Conservation (phyloP, 345 rosid species). For the Aquilaria yunnanensis region DNA sequence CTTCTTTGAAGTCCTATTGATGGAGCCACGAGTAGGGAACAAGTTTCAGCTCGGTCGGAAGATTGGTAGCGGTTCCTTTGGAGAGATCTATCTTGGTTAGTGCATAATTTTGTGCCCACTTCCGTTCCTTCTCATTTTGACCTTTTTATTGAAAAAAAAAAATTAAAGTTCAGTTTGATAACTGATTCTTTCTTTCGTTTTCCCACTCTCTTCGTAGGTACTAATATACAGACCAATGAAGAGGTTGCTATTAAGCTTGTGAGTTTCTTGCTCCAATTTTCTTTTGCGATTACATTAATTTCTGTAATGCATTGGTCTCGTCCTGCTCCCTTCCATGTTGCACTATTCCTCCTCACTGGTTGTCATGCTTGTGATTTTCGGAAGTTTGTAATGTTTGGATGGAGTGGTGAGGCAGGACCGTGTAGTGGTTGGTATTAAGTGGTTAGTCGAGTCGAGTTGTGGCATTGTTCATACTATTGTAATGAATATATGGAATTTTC, state of each 20-base stretch:
- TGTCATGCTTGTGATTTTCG: no score
- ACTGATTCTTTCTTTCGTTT: background rate
- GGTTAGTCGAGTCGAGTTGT: no score
- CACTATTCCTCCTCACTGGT: no score
- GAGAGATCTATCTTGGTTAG: slow-evolving; percentile 96
- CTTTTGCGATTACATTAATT: background rate
- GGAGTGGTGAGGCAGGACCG: no score
- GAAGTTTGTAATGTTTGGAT: no score
- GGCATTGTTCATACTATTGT: no score
- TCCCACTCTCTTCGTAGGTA: slow-evolving; percentile 34
- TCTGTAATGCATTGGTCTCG: background rate
- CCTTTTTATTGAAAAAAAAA: no score
- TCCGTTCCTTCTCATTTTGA: background rate
- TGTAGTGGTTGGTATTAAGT: no score
- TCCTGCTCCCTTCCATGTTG: no score
- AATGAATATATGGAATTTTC: no score
- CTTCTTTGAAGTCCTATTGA: slow-evolving; percentile 18
- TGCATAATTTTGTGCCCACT: background rate
- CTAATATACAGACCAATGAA: slow-evolving; percentile 79
- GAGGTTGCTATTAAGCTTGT: slow-evolving; percentile 98
- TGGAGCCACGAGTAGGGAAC: slow-evolving; percentile 88
- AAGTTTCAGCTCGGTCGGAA: slow-evolving; percentile 87
- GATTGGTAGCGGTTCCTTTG: slow-evolving; percentile 99
- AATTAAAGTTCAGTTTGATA: background rate
- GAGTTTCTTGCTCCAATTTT: slow-evolving; percentile 25